phyloP scores from a whole-genome alignment of 257 asterid species.

The Solanum gracilifrons region DNA sequence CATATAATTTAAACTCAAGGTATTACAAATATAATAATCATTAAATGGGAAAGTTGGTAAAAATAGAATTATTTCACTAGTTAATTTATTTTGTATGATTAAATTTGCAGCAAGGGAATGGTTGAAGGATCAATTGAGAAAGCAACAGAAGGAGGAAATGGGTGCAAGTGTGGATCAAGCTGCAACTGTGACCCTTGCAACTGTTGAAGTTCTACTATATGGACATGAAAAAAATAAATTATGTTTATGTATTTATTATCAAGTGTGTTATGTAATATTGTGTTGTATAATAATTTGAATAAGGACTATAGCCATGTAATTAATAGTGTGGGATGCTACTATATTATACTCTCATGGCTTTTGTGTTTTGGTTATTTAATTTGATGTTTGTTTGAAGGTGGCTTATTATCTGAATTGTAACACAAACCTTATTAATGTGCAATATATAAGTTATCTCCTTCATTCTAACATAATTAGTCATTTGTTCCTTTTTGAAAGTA shows the following conservation, averaged over 20 bases:
- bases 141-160: constrained; percentile 35
- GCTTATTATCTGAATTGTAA: neutral
- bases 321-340: neutral
- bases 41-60: neutral
- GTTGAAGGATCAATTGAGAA: constrained; percentile 18
- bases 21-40: too few relatives aligned
- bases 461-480: neutral
- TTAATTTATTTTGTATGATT: neutral
- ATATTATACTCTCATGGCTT: neutral
- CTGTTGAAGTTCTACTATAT: neutral
- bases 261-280: neutral
- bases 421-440: neutral
- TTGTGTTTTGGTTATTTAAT: neutral
- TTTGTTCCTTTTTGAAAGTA: neutral
- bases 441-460: neutral
- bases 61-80: neutral
- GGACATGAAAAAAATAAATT: neutral
- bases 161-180: constrained; percentile 42
- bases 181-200: constrained; percentile 44
- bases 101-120: neutral
- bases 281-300: neutral
- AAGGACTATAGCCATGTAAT: neutral
- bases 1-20: neutral
- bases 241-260: neutral
- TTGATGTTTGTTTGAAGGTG: neutral